Conservation (phyloP, 257 asterid species). For the Voacanga thouarsii region DNA sequence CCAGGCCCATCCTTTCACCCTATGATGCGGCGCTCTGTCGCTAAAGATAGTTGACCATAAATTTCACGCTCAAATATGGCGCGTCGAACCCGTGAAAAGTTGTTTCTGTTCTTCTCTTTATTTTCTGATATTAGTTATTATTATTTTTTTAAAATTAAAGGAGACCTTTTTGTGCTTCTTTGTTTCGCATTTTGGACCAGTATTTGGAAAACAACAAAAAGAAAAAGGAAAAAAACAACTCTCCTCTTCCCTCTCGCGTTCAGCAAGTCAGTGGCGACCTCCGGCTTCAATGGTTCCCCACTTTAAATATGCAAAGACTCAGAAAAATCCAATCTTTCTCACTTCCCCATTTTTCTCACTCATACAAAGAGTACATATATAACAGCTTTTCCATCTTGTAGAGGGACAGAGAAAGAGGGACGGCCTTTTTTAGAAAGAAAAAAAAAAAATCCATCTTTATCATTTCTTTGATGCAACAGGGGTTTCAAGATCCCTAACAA, state of each 20-base stretch:
- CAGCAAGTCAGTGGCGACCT: not conserved
- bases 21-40: not conserved
- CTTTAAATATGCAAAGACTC: not conserved
- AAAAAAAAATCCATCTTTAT: conserved; percentile 7
- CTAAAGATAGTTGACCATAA: not conserved
- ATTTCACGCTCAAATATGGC: conserved; percentile 12
- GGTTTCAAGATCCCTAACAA: conserved; percentile 45
- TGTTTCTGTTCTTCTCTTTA: not conserved
- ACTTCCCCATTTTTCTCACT: conserved; percentile 1
- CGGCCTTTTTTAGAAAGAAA: not conserved
- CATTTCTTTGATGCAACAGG: conserved; percentile 7
- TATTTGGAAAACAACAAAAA: conserved; percentile 1
- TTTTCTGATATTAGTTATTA: not conserved
- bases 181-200: conserved; percentile 9
- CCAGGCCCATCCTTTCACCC: conserved; percentile 10
- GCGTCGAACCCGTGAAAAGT: conserved; percentile 11
- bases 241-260: not conserved
- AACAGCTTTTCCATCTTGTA: not conserved
- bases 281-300: conserved; percentile 20
- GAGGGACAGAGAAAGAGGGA: not conserved
- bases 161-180: not conserved
- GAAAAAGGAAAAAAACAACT: not conserved
- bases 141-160: not conserved
- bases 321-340: not conserved
- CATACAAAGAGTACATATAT: not conserved